Evolutionary conservation across 495 filamentous ascomycete species (phyloP).

Genomic region (Polyplosphaeria fusca): DNA sequence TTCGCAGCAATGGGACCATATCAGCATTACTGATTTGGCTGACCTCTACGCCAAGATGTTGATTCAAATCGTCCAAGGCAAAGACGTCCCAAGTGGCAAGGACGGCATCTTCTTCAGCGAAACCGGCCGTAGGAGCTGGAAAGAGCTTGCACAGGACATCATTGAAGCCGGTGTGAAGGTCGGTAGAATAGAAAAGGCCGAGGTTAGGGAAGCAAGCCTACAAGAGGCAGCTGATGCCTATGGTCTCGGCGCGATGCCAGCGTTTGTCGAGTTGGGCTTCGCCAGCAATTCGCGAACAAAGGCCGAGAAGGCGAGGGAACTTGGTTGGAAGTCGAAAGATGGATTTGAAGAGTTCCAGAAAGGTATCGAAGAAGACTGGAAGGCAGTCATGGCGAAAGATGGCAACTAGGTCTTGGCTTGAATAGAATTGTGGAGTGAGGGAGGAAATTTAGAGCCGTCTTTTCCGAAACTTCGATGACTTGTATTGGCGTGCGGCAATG

Average conservation of each 20-base stretch:
- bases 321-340: conserved; percentile 47
- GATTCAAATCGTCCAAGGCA: background rate
- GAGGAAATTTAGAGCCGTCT: no score
- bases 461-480: no score
- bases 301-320: conserved; percentile 33
- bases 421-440: no score
- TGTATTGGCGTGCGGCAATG: no score
- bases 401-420: no score
- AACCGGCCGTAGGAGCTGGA: background rate
- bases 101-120: background rate
- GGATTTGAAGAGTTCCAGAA: background rate
- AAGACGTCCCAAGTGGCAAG: background rate
- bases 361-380: conserved; percentile 21
- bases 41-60: conserved; percentile 38
- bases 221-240: background rate
- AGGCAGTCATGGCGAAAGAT: no score
- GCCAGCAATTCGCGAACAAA: conserved; percentile 40
- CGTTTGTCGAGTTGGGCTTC: conserved; percentile 42
- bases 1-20: conserved; percentile 46
- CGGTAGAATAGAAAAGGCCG: background rate
- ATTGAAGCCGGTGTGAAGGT: background rate
- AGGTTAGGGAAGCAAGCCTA: background rate
- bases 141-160: background rate
- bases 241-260: conserved; percentile 23
- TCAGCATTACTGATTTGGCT: conserved; percentile 49